Conservation (phyloP, 257 asterid species). For the Solanum chilense region DNA sequence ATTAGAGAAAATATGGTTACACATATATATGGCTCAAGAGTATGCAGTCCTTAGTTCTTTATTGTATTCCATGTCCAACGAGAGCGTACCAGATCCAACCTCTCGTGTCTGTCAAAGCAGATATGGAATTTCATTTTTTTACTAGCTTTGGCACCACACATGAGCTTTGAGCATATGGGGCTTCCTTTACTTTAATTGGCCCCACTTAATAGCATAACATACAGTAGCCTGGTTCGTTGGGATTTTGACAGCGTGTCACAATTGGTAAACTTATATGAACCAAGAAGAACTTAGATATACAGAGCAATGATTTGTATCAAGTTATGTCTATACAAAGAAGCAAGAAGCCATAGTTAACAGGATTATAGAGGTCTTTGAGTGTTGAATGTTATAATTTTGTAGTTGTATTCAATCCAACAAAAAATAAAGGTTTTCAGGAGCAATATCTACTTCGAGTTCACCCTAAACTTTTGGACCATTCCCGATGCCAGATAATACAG, state of each 20-base stretch:
- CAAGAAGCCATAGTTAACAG: background rate
- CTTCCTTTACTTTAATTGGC: background rate
- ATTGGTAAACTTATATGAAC: background rate
- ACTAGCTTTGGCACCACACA: background rate
- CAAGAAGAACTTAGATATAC: background rate
- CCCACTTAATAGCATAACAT: background rate
- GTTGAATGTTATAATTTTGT: background rate
- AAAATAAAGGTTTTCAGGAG: background rate
- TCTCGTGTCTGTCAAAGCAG: background rate
- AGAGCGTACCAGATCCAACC: background rate
- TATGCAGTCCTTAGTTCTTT: background rate
- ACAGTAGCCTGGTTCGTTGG: background rate
- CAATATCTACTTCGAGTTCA: background rate
- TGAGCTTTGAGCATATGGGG: background rate
- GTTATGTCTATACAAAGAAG: background rate
- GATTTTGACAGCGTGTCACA: background rate
- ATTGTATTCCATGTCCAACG: background rate
- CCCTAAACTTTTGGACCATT: background rate
- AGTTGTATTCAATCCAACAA: background rate
- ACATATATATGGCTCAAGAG: background rate
- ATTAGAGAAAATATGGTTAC: background rate
- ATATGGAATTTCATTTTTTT: background rate
- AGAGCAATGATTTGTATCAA: background rate
- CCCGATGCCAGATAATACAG: background rate
- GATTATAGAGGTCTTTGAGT: background rate